Evolutionary conservation across 106 monocot genomes (phyloP).

Genomic region (Gastrodia elata): DNA sequence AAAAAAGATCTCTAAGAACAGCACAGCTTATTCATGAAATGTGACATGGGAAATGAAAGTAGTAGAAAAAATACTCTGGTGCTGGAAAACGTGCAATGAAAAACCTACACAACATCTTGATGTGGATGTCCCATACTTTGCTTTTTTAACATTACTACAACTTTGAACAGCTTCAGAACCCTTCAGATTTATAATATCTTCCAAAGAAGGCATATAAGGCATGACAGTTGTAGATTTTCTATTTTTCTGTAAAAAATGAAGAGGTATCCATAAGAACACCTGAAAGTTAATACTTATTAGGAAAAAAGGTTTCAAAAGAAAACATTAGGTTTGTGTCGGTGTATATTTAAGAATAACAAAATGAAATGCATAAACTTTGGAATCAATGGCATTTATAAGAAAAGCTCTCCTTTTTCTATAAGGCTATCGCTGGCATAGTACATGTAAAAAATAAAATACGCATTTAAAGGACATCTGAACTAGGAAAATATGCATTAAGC

Average conservation of each 20-base stretch:
- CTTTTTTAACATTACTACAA: conserved; percentile 14
- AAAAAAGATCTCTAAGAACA: background rate
- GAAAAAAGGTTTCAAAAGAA: background rate
- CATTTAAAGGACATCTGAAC: background rate
- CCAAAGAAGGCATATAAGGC: conserved; percentile 18
- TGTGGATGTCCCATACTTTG: conserved; percentile 14
- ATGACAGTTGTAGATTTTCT: background rate
- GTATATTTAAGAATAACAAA: background rate
- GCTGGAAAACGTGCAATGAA: background rate
- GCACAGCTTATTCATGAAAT: background rate
- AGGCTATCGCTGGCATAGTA: background rate
- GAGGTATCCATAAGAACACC: background rate
- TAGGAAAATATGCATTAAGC: background rate
- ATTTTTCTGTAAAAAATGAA: conserved; percentile 29
- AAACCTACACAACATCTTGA: conserved; percentile 39
- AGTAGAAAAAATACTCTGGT: background rate
- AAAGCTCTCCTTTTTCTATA: background rate
- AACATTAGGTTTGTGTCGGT: background rate
- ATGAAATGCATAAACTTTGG: background rate
- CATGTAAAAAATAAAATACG: background rate
- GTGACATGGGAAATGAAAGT: background rate
- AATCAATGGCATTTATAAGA: background rate
- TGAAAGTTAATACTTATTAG: background rate
- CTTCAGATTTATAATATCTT: conserved; percentile 28
- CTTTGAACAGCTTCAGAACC: conserved; percentile 2